Conservation (phyloP, 257 asterid species). For the Nicotiana obtusifolia region DNA sequence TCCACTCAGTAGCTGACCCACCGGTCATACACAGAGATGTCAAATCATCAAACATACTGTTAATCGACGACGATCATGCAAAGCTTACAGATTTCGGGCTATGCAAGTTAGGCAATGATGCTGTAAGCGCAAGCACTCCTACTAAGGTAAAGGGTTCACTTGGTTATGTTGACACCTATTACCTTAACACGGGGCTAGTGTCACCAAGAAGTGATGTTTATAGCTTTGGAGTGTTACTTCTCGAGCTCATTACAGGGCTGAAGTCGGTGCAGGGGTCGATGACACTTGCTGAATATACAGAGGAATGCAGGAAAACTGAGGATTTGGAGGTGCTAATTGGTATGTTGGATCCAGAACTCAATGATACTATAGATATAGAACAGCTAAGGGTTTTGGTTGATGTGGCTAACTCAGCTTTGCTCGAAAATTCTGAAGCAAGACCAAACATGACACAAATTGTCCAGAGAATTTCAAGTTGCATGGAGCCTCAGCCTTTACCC, state of each 20-base stretch:
- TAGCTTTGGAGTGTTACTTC: slow-evolving; percentile 60
- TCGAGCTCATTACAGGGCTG: slow-evolving; percentile 68
- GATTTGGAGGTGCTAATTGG: slow-evolving; percentile 30
- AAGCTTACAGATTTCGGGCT: slow-evolving; percentile 75
- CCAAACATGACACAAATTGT: slow-evolving; percentile 64
- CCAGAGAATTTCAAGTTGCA: slow-evolving; percentile 35
- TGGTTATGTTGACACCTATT: slow-evolving; percentile 58
- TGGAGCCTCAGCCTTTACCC: slow-evolving; percentile 24
- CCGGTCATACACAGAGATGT: slow-evolving; percentile 69
- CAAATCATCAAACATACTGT: slow-evolving; percentile 61
- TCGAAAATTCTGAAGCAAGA: slow-evolving; percentile 41
- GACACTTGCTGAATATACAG: slow-evolving; percentile 70
- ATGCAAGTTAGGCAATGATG: slow-evolving; percentile 63
- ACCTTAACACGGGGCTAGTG: slow-evolving; percentile 56
- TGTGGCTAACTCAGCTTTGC: slow-evolving; percentile 53
- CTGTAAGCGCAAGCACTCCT: slow-evolving; percentile 44
- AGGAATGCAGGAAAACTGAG: slow-evolving; percentile 40
- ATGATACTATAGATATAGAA: slow-evolving; percentile 29
- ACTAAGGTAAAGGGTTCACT: slow-evolving; percentile 60
- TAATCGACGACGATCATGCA: slow-evolving; percentile 50
- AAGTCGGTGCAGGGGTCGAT: slow-evolving; percentile 60
- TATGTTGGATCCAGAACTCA: slow-evolving; percentile 55
- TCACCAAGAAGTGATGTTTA: slow-evolving; percentile 71
- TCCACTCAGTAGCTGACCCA: slow-evolving; percentile 69
- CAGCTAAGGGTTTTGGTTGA: slow-evolving; percentile 42